phyloP scores from a whole-genome alignment of 75 land plant genomes.

The Sequoiadendron giganteum region DNA sequence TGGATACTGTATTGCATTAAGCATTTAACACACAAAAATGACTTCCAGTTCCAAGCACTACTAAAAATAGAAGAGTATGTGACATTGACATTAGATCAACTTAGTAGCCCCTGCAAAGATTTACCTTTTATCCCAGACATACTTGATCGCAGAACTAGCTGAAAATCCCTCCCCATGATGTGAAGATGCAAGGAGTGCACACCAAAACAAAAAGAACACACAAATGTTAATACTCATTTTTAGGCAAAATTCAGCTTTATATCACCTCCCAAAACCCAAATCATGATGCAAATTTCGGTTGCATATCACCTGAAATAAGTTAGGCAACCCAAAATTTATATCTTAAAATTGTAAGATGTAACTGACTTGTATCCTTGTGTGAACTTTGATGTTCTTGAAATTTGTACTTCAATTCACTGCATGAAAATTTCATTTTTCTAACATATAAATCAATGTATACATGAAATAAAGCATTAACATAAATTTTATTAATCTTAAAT shows the following conservation, averaged over 20 bases:
- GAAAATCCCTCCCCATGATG: not conserved
- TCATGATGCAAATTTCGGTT: not conserved
- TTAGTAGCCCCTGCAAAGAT: not conserved
- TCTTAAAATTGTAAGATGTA: not conserved
- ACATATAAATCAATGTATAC: not conserved
- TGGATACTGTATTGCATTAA: not conserved
- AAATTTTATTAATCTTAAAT: not conserved
- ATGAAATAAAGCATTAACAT: not conserved
- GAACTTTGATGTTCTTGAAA: not conserved
- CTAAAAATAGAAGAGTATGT: not conserved
- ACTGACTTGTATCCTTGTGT: not conserved
- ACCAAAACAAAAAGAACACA: not conserved
- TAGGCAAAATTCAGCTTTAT: not conserved
- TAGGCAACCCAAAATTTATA: not conserved
- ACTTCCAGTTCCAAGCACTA: not conserved
- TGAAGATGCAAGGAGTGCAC: not conserved
- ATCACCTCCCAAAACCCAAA: not conserved
- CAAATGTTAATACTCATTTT: no score
- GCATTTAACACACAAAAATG: not conserved
- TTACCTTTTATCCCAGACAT: not conserved
- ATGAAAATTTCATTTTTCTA: not conserved
- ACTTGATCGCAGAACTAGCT: not conserved
- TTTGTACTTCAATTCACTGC: not conserved
- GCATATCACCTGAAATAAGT: not conserved
- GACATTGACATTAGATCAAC: not conserved